Evolutionary conservation across 352 stramenopile genomes (phyloP), one percentile per base, ranked within the genome.

Genomic region (Pythium volutum): DNA sequence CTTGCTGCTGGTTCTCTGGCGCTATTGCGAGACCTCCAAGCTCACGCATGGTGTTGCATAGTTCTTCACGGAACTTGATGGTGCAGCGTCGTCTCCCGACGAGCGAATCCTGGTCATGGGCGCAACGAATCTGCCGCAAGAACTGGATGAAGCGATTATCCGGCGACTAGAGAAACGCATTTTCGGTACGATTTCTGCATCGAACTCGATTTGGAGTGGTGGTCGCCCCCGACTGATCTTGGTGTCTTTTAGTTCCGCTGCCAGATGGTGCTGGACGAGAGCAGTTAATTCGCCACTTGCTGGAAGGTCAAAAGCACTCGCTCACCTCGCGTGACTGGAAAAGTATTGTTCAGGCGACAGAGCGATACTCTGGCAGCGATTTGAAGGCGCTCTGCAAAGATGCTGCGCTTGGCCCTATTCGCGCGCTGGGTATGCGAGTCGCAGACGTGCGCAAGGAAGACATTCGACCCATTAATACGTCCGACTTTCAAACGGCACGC

Each of bases 381-480:
- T 66, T 95, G 20, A 98, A 98, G 58, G 93, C 97, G 64, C 59
- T 99, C 0, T 98, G 93, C 66, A 95, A 97, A 61, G 94, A 97
- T 45, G 96, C 96, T 15, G 93, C 93, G 23, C 91, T 98, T 57
- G 89, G 96, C 20, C 88, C 92, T 2, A 91, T 98, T 29, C 87
- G 94, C 36, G 84, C 88, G 11, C 69, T 92, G 41, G 83, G 85
- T 29, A 62, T 67, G 11, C 77, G 76, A 41, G 68, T 94, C 33
- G 71, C 74, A 5, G 59, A 89, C 23, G 79, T 87, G 7, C 73
- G 71, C 49, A 73, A 64, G 18, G 79, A 90, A 51, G 81, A 94
- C 16, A 62, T 94, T 23, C 73, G 85, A 22, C 69, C 69, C 2
- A 89, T 94, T 45, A 80, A 70, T 22, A 66, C 62, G 5, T 59